These are phyloP conservation scores for Trametes coccinea DNA, from an alignment of 768 basidiomycete genomes.

Conservation along the genomic window DNA sequence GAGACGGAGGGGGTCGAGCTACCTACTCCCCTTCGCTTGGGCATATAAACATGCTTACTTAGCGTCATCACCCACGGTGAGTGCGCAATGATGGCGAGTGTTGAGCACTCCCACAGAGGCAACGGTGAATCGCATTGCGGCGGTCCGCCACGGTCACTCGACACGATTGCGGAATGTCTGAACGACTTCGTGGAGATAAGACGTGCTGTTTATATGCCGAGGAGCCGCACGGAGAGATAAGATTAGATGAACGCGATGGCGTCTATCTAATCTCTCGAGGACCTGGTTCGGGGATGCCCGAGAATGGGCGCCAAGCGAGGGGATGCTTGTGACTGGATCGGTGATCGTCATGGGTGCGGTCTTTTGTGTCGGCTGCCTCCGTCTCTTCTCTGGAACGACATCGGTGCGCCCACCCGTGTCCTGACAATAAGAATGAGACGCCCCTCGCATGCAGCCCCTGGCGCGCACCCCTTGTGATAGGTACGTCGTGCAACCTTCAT, in stretches of 20 bases:
- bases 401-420: neutral
- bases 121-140: conserved; percentile 3
- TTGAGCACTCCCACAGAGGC: conserved; percentile 10
- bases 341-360: conserved; percentile 1
- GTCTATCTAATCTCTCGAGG: conserved; percentile 6
- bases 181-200: conserved; percentile 12
- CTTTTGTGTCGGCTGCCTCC: conserved; percentile 15
- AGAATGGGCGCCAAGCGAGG: neutral
- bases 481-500: conserved; percentile 2
- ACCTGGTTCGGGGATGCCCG: no score
- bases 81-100: conserved; percentile 22
- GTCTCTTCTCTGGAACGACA: conserved; percentile 2
- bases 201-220: conserved; percentile 19
- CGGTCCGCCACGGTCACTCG: conserved; percentile 20
- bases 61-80: conserved; percentile 15
- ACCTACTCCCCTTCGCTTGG: neutral
- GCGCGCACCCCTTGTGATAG: conserved; percentile 2
- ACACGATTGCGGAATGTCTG: conserved; percentile 15
- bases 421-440: conserved; percentile 18
- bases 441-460: conserved; percentile 3
- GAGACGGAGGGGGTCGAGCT: neutral
- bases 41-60: conserved; percentile 9
- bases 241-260: neutral
- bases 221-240: neutral
- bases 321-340: neutral